These are phyloP conservation scores for Fusarium annulatum DNA, from an alignment of 2,329 filamentous ascomycete species.

Conservation along the genomic window DNA sequence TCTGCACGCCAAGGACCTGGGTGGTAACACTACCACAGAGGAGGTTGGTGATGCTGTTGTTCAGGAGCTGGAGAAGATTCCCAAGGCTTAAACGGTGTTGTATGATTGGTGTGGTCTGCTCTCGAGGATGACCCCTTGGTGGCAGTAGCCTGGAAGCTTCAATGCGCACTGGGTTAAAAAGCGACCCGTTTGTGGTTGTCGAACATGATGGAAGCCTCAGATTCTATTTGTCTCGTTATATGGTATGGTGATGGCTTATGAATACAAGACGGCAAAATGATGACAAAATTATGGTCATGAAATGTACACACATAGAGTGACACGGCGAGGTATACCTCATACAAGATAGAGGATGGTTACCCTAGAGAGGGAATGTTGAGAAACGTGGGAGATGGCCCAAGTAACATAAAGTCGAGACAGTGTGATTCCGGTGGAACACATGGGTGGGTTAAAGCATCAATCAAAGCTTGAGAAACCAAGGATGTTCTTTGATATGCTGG, in stretches of 20 bases:
- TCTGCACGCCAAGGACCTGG: conserved; percentile 85
- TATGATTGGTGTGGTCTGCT: neutral
- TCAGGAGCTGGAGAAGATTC: conserved; percentile 74
- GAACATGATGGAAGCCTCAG: neutral
- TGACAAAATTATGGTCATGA: neutral
- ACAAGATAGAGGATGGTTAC: neutral
- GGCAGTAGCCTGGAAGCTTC: neutral
- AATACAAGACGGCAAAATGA: conserved; percentile 1
- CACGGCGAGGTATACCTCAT: neutral
- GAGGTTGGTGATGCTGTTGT: conserved; percentile 84
- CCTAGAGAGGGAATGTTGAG: neutral
- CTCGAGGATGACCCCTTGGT: neutral
- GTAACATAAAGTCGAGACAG: neutral
- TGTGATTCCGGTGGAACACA: neutral
- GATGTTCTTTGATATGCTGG: neutral
- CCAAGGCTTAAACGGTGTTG: conserved; percentile 57
- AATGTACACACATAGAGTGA: neutral
- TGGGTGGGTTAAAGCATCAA: neutral
- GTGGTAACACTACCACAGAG: conserved; percentile 75
- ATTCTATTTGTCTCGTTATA: neutral
- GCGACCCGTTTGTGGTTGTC: neutral
- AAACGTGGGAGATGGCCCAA: neutral
- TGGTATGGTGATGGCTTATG: neutral
- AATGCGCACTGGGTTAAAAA: neutral
- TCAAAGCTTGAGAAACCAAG: neutral